These are phyloP conservation scores for Acanthamoeba polyphaga DNA, from an alignment of 208 protist species.

Conservation along the genomic window DNA sequence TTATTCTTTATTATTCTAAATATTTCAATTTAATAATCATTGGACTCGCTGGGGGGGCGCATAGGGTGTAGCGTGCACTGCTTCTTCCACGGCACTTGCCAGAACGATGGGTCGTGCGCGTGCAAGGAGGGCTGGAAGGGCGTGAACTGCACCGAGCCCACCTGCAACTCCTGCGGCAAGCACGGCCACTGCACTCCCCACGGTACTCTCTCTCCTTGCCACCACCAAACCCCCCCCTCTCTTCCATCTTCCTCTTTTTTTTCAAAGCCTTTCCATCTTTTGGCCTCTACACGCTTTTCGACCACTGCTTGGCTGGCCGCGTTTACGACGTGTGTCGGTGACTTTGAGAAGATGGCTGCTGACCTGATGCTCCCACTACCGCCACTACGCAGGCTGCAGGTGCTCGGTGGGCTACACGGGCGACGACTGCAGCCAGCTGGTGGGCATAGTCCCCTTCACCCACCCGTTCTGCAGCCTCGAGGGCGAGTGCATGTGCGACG, in stretches of 20 bases:
- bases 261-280: not conserved
- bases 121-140: slow-evolving; percentile 49
- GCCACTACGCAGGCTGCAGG: not conserved
- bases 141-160: slow-evolving; percentile 60
- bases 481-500: slow-evolving; percentile 42
- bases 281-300: too few relatives aligned
- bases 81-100: slow-evolving; percentile 52
- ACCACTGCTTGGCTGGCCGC: not conserved
- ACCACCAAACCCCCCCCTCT: not conserved
- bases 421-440: not conserved
- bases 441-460: not conserved
- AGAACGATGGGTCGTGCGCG: not conserved
- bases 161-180: slow-evolving; percentile 33
- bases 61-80: slow-evolving; percentile 10
- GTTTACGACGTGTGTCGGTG: not conserved
- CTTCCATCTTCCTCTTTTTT: not conserved
- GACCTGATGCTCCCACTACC: not conserved
- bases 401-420: slow-evolving; percentile 42
- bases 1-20: not conserved
- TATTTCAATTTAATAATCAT: not conserved
- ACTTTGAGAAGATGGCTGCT: not conserved
- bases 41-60: not conserved
- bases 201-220: not conserved
- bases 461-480: slow-evolving; percentile 52
- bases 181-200: slow-evolving; percentile 42